These are phyloP conservation scores for Fusarium mangiferae DNA, from an alignment of 2,329 filamentous ascomycete genomes.

Conservation along the genomic window DNA sequence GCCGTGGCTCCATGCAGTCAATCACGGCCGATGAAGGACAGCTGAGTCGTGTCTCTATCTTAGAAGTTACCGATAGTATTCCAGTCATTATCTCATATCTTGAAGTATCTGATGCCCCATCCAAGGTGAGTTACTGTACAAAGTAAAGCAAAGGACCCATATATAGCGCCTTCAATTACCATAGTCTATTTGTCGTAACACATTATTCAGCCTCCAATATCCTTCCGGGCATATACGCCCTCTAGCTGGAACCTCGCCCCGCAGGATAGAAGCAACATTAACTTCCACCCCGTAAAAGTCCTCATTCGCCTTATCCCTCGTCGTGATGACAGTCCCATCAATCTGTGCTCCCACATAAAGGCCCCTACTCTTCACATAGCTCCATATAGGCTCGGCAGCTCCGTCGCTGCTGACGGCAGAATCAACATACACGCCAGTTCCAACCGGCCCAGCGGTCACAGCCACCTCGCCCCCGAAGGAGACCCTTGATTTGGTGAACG, in stretches of 20 bases:
- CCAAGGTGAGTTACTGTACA: background rate
- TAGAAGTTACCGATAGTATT: background rate
- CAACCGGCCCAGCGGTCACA: background rate
- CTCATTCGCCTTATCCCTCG: background rate
- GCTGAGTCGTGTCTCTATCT: accelerated
- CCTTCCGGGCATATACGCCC: background rate
- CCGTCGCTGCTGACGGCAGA: background rate
- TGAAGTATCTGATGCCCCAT: too few species aligned
- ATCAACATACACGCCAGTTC: background rate
- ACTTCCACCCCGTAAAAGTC: background rate
- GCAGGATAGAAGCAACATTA: background rate
- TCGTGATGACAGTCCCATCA: background rate
- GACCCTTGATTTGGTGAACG: background rate
- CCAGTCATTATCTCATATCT: background rate
- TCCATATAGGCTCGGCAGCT: background rate
- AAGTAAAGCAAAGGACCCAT: background rate
- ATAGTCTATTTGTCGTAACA: background rate
- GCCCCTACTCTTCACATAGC: background rate
- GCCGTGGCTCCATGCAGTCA: background rate
- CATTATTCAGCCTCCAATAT: background rate
- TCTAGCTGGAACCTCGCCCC: background rate
- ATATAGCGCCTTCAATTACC: background rate
- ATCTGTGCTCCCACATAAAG: background rate
- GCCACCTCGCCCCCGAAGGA: background rate
- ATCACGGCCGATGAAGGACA: accelerated